Conservation (phyloP, 2,329 filamentous ascomycete genomes). For the Cercospora sp. region DNA sequence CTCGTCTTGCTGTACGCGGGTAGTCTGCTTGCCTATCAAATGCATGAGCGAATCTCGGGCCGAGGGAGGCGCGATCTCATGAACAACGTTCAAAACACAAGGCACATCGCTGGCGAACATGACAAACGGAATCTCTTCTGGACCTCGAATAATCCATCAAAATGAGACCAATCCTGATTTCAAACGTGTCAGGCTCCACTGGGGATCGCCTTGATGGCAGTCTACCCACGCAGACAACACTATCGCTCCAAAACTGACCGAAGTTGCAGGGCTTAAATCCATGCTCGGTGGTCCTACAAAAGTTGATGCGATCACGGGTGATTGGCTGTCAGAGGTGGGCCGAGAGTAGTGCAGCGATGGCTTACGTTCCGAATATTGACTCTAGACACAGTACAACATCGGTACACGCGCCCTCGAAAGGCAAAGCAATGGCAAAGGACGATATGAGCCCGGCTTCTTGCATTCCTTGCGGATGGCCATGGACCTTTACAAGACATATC, state of each 20-base stretch:
- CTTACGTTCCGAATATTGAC: background rate
- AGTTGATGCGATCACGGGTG: background rate
- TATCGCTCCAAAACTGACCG: background rate
- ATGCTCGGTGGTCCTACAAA: background rate
- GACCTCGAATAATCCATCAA: background rate
- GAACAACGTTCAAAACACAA: background rate
- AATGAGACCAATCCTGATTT: background rate
- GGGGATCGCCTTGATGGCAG: background rate
- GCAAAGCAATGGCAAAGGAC: background rate
- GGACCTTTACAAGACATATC: background rate
- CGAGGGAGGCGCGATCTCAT: background rate
- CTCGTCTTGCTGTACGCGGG: no score
- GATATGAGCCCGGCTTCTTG: background rate
- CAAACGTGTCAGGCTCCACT: background rate
- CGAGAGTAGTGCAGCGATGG: background rate
- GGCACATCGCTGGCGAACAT: no score
- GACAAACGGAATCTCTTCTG: no score
- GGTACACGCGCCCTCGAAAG: background rate
- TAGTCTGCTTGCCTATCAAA: background rate
- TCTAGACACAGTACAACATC: background rate
- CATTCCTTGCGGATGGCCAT: background rate
- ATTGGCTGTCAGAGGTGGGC: background rate
- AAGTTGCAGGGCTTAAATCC: background rate
- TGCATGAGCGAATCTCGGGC: background rate
- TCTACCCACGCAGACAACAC: background rate